Evolutionary conservation across 805 yeast genomes (phyloP), one percentile per base, ranked within the genome.

Genomic region (Suhomyces faveliae): DNA sequence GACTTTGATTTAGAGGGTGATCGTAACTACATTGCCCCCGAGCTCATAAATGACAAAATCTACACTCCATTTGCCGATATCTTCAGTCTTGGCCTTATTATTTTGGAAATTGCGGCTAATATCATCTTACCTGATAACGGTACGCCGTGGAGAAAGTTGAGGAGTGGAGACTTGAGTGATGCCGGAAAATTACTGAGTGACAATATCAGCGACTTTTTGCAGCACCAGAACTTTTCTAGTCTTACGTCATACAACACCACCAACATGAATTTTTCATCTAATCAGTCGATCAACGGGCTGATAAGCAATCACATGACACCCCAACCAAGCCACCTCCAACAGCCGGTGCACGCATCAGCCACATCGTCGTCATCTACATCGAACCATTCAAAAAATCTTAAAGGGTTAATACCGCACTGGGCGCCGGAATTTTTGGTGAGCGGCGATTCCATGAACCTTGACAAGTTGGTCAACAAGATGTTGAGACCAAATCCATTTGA

Each of bases 1-100:
- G 81, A 71, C 53, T 84, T 89, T 58, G 99, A 94, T 67, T 80
- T 96, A 55, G 99, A 94, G 68, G 99, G 99, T 22, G 99, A 94
- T 67, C 76, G 98, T 45, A 96, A 92, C 63, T 94, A 94, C 67
- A 94, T 94, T 67, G 98, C 99, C 0, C 99, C 99, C 1, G 99
- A 94, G 64, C 84, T 94, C 20, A 84, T 94, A 46, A 81, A 90
- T 27, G 81, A 79, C 40, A 90, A 89, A 62, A 78, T 80, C 39
- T 94, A 94, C 62, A 90, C 89, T 35, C 88, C 86, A 56, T 90
- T 92, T 45, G 98, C 98, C 0, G 99, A 94, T 64, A 84, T 94
- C 3, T 94, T 94, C 64, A 87, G 96, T n/a, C 78, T 91, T 43
- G 99, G 99, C 0, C 73, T 94, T 49, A 87, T 94, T 53, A 86